A percentile compares a stretch with the other conserved stretches of the same genome.
These are phyloP conservation scores for Peronospora farinosa DNA, from an alignment of 352 stramenopile species.

Conservation along the genomic window DNA sequence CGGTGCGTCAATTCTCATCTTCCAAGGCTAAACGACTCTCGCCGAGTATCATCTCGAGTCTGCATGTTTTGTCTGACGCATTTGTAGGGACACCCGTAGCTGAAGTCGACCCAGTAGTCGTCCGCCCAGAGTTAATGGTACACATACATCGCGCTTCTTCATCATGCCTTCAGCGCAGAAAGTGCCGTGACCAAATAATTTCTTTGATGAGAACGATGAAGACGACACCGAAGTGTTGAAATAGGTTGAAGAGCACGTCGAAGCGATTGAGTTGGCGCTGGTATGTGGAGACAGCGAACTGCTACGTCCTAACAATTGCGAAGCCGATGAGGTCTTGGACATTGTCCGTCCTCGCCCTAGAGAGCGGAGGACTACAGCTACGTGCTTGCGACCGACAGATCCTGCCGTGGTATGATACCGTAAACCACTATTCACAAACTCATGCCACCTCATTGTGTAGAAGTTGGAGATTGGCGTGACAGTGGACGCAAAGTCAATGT, in stretches of 20 bases:
- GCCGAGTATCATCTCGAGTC: too few relatives aligned
- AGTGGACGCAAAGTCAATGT: constrained; percentile 38
- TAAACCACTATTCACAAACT: constrained; percentile 61
- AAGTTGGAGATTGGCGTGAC: constrained; percentile 67
- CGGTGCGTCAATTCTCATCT: too few relatives aligned
- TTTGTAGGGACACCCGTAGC: constrained; percentile 50
- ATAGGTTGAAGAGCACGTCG: constrained; percentile 31
- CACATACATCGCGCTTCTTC: constrained; percentile 44
- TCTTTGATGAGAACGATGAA: constrained; percentile 32
- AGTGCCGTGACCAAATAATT: constrained; percentile 52
- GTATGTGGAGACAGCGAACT: constrained; percentile 28
- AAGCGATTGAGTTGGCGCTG: constrained; percentile 19
- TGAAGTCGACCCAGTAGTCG: constrained; percentile 54
- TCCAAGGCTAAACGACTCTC: too few relatives aligned
- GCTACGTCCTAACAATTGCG: constrained; percentile 18
- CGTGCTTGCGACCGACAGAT: constrained; percentile 50
- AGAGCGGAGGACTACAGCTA: constrained; percentile 50
- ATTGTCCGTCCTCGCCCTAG: constrained; percentile 23
- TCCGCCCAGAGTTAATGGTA: constrained; percentile 59
- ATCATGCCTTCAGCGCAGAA: constrained; percentile 54
- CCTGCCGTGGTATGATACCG: constrained; percentile 54
- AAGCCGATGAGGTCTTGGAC: constrained; percentile 31
- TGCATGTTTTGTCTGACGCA: constrained; percentile 24
- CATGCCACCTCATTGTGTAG: constrained; percentile 60
- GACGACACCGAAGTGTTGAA: constrained; percentile 19